A percentile compares a stretch with the other conserved stretches of the same genome.
These are phyloP conservation scores for Neurospora intermedia DNA, from an alignment of 495 filamentous ascomycete genomes.

Conservation along the genomic window DNA sequence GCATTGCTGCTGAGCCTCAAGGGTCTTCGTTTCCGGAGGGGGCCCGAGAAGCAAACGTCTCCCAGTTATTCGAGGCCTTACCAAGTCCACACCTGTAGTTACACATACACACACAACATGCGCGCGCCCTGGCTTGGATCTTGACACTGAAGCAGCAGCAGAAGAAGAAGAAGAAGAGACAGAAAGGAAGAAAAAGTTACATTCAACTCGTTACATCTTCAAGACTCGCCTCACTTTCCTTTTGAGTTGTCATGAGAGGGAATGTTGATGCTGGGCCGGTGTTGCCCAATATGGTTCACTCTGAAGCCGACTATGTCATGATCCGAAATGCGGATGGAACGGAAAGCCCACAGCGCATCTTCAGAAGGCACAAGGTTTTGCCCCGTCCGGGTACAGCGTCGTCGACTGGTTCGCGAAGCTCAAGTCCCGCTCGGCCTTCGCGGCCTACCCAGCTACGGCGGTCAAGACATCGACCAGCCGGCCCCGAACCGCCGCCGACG, in stretches of 20 bases:
- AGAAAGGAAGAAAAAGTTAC: neutral
- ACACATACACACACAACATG: neutral
- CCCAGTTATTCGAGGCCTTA: neutral
- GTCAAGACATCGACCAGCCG: constrained; percentile 4
- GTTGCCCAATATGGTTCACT: constrained; percentile 13
- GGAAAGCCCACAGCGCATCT: constrained; percentile 24
- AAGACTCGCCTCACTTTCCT: neutral
- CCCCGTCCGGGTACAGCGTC: constrained; percentile 36
- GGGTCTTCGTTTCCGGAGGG: neutral
- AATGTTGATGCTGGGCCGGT: constrained; percentile 6
- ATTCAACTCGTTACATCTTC: neutral
- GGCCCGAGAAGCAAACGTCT: neutral
- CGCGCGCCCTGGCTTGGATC: neutral
- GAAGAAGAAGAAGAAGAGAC: neutral
- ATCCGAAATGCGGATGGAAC: constrained; percentile 7
- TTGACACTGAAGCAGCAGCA: neutral
- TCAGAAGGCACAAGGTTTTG: constrained; percentile 46
- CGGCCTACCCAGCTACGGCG: constrained; percentile 18
- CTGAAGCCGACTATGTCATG: constrained; percentile 13
- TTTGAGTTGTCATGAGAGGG: constrained; percentile 1
- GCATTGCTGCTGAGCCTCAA: neutral
- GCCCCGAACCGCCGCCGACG: constrained; percentile 40
- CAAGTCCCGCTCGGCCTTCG: constrained; percentile 15
- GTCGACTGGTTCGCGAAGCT: constrained; percentile 12
- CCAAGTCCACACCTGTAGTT: neutral